These are phyloP conservation scores for Trypanosomatidae sp. DNA, from an alignment of 208 protist genomes.

Conservation along the genomic window DNA sequence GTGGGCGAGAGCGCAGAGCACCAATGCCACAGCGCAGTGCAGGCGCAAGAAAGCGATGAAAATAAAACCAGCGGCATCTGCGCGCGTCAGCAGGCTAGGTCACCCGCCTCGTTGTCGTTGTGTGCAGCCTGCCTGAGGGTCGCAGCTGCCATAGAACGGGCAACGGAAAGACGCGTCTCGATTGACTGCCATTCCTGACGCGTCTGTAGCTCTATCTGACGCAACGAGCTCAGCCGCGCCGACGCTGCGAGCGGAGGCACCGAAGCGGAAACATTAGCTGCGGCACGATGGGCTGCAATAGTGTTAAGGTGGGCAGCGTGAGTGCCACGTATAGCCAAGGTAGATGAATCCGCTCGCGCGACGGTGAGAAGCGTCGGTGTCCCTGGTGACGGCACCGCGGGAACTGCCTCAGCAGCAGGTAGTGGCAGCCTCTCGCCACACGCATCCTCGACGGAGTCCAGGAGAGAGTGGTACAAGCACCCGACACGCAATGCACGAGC, in stretches of 20 bases:
- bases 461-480: neutral
- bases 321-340: neutral
- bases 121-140: neutral
- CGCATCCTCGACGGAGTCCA: neutral
- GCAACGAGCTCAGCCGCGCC: constrained; percentile 1
- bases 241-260: neutral
- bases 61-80: neutral
- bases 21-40: neutral
- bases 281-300: neutral
- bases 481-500: constrained; percentile 7
- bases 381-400: neutral
- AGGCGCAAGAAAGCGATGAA: neutral
- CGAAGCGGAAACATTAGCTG: neutral
- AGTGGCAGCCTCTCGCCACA: neutral
- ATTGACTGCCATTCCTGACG: constrained; percentile 16
- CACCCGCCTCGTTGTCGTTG: neutral
- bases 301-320: neutral
- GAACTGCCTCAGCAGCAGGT: neutral
- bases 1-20: neutral
- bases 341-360: neutral
- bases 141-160: constrained; percentile 6
- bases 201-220: constrained; percentile 1
- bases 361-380: no score
- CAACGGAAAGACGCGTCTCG: constrained; percentile 9
- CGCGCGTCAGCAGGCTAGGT: neutral